phyloP scores from a whole-genome alignment of 176 grass and related monocot genomes.

The Triticum turgidum region DNA sequence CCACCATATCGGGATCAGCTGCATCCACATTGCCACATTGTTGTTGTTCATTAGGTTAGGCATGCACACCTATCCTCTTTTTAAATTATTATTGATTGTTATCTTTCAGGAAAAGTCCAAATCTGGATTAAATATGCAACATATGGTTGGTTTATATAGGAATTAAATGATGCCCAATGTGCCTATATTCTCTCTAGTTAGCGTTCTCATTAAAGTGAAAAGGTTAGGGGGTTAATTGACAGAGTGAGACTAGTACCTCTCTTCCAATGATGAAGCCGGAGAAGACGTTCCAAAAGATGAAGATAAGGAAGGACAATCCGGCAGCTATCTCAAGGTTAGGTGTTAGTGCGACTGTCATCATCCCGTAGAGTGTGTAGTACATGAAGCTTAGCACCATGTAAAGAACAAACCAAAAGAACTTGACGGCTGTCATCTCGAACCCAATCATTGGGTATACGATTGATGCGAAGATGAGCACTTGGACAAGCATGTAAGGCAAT shows the following conservation, averaged over 20 bases:
- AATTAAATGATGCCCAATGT: not conserved
- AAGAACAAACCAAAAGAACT: conserved; percentile 66
- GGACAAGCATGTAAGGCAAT: conserved; percentile 65
- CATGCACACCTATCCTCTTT: not conserved
- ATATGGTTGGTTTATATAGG: not conserved
- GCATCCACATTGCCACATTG: conserved; percentile 15
- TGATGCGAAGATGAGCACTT: conserved; percentile 46
- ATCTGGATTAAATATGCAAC: not conserved
- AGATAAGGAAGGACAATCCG: conserved; percentile 61
- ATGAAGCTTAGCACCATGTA: conserved; percentile 68
- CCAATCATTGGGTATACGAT: conserved; percentile 79
- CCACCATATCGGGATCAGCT: conserved; percentile 70
- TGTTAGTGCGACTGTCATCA: conserved; percentile 77
- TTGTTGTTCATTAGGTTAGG: conserved; percentile 13
- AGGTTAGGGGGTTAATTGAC: not conserved
- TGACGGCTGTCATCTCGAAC: conserved; percentile 41
- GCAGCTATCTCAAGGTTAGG: conserved; percentile 75
- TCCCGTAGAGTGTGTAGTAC: conserved; percentile 73
- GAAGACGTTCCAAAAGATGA: conserved; percentile 76
- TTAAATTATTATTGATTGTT: not conserved
- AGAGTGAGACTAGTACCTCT: conserved; percentile 42
- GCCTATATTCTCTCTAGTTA: not conserved
- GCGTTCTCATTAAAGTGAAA: not conserved
- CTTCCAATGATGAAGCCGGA: conserved; percentile 66
- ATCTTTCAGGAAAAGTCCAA: not conserved